Evolutionary conservation across 2,329 filamentous ascomycete genomes (phyloP), one percentile per base, ranked within the genome.

Genomic region (Fusarium mangiferae): DNA sequence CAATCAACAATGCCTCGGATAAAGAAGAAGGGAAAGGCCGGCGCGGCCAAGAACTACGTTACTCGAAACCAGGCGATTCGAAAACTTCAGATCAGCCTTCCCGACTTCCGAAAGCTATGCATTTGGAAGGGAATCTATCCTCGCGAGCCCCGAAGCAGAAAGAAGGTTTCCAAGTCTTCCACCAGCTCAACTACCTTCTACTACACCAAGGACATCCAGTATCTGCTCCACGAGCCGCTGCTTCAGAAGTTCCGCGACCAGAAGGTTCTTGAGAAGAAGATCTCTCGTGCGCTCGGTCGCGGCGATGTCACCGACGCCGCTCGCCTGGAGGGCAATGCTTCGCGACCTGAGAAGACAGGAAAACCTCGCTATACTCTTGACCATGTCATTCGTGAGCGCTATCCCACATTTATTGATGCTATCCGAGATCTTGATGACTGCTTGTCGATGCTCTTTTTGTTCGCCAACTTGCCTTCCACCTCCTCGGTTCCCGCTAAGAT

Each of bases 111-210:
- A 85, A 93, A 97, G 86, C 89, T 99, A 82, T 99, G 96, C 87
- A 99, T 99, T 84, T 99, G 98, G 92, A 98, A 98, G 88, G 96
- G 95, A 79, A 98, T 99, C 83, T 99, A 98, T 85, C 96, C 96
- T 75, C 93, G 96, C 80, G 96, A 99, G 87, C 96, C 96, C 74
- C 91, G 96, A 81, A 98, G 93, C 87, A 96, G 95, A 88, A 98
- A 97, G 88, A 98, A 98, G 90, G 96, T 94, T 46, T 94, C 93
- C 81, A 98, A 97, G 84, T 94, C 94, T 68, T 91, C 95, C 33
- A 98, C 94, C 41, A 91, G 93, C 70, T 95, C 93, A 63, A 98
- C 96, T 35, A 99, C 96, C 72, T 99, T 98, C 78, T 93, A 93
- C 85, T 93, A 92, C 81, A 86, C 95, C 81, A 98, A 97, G 87